Evolutionary conservation across 768 basidiomycete species (phyloP).

Genomic region (Russula sp.): DNA sequence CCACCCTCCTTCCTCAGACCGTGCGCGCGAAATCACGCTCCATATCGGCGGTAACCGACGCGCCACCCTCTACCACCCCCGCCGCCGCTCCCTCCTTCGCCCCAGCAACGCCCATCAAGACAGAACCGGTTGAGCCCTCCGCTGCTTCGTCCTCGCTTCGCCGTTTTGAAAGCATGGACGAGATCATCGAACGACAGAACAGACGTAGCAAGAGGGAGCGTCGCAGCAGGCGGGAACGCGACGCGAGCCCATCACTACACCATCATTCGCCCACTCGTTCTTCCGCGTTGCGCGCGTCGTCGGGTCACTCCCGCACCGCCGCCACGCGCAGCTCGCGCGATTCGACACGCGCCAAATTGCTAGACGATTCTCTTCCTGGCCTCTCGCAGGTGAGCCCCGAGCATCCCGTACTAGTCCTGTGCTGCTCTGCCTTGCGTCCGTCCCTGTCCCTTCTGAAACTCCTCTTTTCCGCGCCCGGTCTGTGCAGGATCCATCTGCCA

Average conservation of each 20-base stretch:
- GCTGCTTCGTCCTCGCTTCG: constrained; percentile 38
- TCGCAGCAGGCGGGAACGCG: constrained; percentile 42
- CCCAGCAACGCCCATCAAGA: constrained; percentile 54
- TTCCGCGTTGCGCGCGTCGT: constrained; percentile 39
- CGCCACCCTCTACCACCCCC: constrained; percentile 17
- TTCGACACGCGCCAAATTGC: constrained; percentile 27
- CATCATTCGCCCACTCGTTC: constrained; percentile 27
- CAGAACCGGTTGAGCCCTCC: constrained; percentile 44
- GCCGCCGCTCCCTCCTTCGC: constrained; percentile 27
- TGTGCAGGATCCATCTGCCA: constrained; percentile 35
- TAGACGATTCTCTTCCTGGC: constrained; percentile 5
- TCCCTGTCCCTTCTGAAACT: neutral
- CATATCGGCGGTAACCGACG: constrained; percentile 42
- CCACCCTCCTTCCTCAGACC: constrained; percentile 21
- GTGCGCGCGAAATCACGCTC: constrained; percentile 29
- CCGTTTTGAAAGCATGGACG: constrained; percentile 68
- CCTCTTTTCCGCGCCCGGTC: no score
- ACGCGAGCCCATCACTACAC: constrained; percentile 19
- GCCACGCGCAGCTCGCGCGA: constrained; percentile 38
- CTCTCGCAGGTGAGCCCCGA: constrained; percentile 8
- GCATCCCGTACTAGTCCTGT: neutral
- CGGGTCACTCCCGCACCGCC: constrained; percentile 38
- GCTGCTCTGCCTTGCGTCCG: no score
- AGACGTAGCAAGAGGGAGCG: constrained; percentile 50
- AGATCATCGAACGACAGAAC: constrained; percentile 63